Evolutionary conservation across 2,329 filamentous ascomycete genomes (phyloP), one percentile per base, ranked within the genome.

Genomic region (Talaromyces pinophilus): DNA sequence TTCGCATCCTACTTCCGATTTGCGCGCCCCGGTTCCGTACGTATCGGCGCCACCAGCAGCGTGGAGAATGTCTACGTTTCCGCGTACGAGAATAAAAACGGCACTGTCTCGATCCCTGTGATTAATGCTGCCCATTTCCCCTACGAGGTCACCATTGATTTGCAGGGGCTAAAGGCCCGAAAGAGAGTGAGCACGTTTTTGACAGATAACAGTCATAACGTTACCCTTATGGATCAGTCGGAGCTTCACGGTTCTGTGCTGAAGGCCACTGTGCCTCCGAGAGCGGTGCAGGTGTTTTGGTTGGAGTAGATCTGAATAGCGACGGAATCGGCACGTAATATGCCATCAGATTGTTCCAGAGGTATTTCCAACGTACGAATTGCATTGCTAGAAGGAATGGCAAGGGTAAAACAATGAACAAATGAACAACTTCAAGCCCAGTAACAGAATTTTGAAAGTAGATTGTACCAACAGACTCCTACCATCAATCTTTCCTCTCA

Each of bases 401-500:
- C 25, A 25, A 25, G 30, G 6, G 1, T 30, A 30, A 6, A 30
- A 30, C 30, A 7, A 30, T 30, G 30, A 30, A 50, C 22, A 22
- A 50, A 15, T 50, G 17, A 46, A 28, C 44, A 46, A 22, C 2
- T 28, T 22, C 22, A 28, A 50, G 22, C 17, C 22, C 48, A 50
- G 22, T 17, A 28, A 50, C 13, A 48, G 19, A 17, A 7, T 50
- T 8, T 22, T 22, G 44, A 22, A 42, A 22, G 7, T 46, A 46
- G 19, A 46, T 19, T 46, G 44, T 46, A 46, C 0, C 15, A 15
- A 42, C 40, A 42, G 15, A n/a, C 40, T n/a, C 2, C 15, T 42
- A n/a, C 40, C 40, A 19, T 22, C 48, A 50, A 50, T 50, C 48
- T 8, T 54, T 48, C 33, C 48, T 48, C 19, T 61, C 60, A 54